Conservation (phyloP, 306 rosid species). For the Adenanthera pavonina region DNA sequence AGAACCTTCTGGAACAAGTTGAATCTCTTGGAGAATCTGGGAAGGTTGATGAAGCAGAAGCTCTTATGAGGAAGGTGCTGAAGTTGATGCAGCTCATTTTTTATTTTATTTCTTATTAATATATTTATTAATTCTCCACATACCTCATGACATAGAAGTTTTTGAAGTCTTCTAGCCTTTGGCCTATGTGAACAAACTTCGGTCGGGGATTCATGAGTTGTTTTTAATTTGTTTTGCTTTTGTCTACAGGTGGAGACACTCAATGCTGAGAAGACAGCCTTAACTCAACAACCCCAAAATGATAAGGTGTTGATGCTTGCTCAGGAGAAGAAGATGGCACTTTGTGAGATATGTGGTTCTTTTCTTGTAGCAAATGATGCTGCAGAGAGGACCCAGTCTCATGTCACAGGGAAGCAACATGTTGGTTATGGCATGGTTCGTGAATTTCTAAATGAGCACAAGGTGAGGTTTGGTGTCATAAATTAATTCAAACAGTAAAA, state of each 20-base stretch:
- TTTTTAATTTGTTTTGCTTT: slow-evolving; percentile 21
- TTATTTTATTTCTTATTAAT: slow-evolving; percentile 9
- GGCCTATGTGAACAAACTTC: background rate
- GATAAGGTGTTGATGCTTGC: slow-evolving; percentile 81
- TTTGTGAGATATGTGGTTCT: slow-evolving; percentile 97
- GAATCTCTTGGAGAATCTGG: slow-evolving; percentile 99
- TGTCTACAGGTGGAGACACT: slow-evolving; percentile 81
- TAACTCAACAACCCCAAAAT: slow-evolving; percentile 75
- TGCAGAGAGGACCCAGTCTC: slow-evolving; percentile 96
- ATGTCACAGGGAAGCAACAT: slow-evolving; percentile 96
- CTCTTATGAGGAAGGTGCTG: slow-evolving; percentile 94
- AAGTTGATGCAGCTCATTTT: slow-evolving; percentile 33
- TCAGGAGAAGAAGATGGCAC: slow-evolving; percentile 98
- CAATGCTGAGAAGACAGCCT: slow-evolving; percentile 80
- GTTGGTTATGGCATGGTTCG: slow-evolving; percentile 99
- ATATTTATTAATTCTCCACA: background rate
- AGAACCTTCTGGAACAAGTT: slow-evolving; percentile 95
- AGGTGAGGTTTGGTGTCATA: slow-evolving; percentile 55
- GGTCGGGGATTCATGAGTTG: slow-evolving; percentile 18
- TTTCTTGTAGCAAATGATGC: slow-evolving; percentile 99
- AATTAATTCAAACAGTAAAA: slow-evolving; percentile 17
- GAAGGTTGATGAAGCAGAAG: slow-evolving; percentile 99
- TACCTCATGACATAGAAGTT: background rate
- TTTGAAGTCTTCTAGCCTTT: slow-evolving; percentile 24
- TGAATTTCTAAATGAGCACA: slow-evolving; percentile 80